Base-by-base conservation (phyloP, 1,284 basidiomycete species). In the Sparassis latifolia region DNA sequence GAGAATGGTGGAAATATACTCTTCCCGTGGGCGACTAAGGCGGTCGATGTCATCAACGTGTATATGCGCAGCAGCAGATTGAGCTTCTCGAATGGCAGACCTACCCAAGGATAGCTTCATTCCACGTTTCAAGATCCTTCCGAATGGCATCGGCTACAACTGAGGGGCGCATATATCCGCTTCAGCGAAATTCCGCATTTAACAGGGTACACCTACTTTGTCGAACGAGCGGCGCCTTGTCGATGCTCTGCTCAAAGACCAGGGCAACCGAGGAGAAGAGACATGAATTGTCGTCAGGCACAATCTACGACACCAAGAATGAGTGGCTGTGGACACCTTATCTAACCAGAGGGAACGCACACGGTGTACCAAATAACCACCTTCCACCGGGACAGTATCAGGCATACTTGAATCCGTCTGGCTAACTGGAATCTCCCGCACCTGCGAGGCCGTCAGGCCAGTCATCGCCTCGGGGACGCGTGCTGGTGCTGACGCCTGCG, bases 251-350 rank as follows among this genome's bases (percentile, higher is more conserved):
- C 63, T 88, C 84, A 59, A 97, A 92, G 3, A 95, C 74, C 41
- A 96, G 73, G 3, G 87, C 89, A 35, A 92, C 73, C 2, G 92
- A 84, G 3, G 86, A 88, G 70, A 97, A 97, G 37, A 97, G 72
- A 67, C 94, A 97, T 3, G 91, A 90, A 59, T 96, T 97, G 68
- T 95, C 92, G 62, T 96, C 92, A 10, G 92, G 92, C 6, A 95
- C 90, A 49, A 92, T 75, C 80, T 92, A 55, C n/a, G n/a, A 57
- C 42, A 58, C 64, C 43, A 51, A 47, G 28, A 53, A 10, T 7
- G 10, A 38, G 27, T 51, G 30, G 27, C 45, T 20, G 20, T n/a
- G 20, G 39, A 39, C 38, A 10, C 49, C 31, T 45, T 43, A 41
- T 45, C 20, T 30, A 49, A 5, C 28, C 6, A 28, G 38, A 40